These are phyloP conservation scores for Aspergillus udagawae DNA, from an alignment of 2,329 filamentous ascomycete genomes.

Conservation along the genomic window DNA sequence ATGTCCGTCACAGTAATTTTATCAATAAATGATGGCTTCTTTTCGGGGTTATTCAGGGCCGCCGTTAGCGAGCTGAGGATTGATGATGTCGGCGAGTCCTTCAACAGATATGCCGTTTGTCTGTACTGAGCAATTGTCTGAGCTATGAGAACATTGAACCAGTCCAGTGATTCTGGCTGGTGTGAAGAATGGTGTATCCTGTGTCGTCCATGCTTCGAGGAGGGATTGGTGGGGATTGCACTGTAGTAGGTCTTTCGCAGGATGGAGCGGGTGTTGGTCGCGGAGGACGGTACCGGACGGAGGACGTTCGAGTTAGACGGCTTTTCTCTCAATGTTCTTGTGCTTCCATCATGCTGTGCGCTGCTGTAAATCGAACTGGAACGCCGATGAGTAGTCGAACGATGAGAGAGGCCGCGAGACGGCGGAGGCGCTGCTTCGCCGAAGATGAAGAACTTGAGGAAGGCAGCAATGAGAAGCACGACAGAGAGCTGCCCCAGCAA, in stretches of 20 bases:
- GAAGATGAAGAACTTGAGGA: conserved; percentile 99
- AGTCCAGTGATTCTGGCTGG: conserved; percentile 93
- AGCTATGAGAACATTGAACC: conserved; percentile 97
- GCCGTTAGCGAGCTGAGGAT: conserved; percentile 82
- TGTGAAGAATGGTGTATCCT: conserved; percentile 63
- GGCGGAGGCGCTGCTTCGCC: conserved; percentile 86
- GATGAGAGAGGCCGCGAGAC: conserved; percentile 69
- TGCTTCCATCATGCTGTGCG: conserved; percentile 39
- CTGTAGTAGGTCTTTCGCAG: conserved; percentile 98
- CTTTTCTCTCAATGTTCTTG: conserved; percentile 43
- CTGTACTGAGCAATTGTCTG: conserved; percentile 96
- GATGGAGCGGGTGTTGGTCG: conserved; percentile 76
- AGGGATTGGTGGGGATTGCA: conserved; percentile 38
- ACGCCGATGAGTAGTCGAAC: conserved; percentile 72
- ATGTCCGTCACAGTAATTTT: conserved; percentile 93
- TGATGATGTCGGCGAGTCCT: conserved; percentile 49
- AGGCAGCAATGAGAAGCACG: conserved; percentile 82
- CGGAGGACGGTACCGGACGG: conserved; percentile 68
- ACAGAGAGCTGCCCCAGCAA: conserved; percentile 91
- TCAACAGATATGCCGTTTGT: conserved; percentile 85
- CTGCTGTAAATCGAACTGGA: conserved; percentile 59
- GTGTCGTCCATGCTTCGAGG: conserved; percentile 40
- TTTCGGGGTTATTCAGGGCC: conserved; percentile 77
- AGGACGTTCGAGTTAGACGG: conserved; percentile 64
- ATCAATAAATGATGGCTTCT: conserved; percentile 87